phyloP scores from a whole-genome alignment of 331 rosid genomes.

The Malus hybrid region DNA sequence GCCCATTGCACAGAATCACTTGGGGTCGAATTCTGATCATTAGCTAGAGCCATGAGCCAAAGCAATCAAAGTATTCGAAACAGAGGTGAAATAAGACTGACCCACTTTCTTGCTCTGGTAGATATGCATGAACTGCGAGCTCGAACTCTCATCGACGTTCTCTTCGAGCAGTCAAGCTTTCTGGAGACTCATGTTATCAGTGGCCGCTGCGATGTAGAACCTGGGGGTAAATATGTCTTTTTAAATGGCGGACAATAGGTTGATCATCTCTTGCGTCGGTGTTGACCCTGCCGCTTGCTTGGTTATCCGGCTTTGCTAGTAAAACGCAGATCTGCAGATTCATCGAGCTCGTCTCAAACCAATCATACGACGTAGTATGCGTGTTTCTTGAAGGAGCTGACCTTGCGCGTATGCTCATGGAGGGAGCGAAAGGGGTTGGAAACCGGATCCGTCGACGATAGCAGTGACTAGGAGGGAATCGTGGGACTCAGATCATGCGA shows the following conservation, averaged over 20 bases:
- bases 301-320: too few relatives aligned
- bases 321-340: too few relatives aligned
- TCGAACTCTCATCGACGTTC: constrained; percentile 24
- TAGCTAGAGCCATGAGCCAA: constrained; percentile 61
- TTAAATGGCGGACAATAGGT: constrained; percentile 58
- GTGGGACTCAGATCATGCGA: too few relatives aligned
- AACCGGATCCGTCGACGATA: too few relatives aligned
- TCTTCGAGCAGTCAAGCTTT: constrained; percentile 72
- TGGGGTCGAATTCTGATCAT: constrained; percentile 82
- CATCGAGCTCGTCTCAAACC: too few relatives aligned
- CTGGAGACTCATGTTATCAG: constrained; percentile 88
- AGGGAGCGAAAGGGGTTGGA: too few relatives aligned
- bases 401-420: too few relatives aligned
- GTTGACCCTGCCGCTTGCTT: too few relatives aligned
- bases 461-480: too few relatives aligned
- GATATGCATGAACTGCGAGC: constrained; percentile 62
- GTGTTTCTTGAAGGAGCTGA: too few relatives aligned
- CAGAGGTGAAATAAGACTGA: constrained; percentile 83
- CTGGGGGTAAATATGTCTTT: constrained; percentile 61
- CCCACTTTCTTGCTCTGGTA: constrained; percentile 93
- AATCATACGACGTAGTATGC: too few relatives aligned
- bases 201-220: constrained; percentile 76
- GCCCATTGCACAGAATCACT: constrained; percentile 97
- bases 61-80: constrained; percentile 74
- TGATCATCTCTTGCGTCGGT: constrained; percentile 22